Percentiles rank a stretch among this genome's conserved stretches.
These are phyloP conservation scores for Plantago rigida DNA, from an alignment of 305 asterid species.

Conservation along the genomic window DNA sequence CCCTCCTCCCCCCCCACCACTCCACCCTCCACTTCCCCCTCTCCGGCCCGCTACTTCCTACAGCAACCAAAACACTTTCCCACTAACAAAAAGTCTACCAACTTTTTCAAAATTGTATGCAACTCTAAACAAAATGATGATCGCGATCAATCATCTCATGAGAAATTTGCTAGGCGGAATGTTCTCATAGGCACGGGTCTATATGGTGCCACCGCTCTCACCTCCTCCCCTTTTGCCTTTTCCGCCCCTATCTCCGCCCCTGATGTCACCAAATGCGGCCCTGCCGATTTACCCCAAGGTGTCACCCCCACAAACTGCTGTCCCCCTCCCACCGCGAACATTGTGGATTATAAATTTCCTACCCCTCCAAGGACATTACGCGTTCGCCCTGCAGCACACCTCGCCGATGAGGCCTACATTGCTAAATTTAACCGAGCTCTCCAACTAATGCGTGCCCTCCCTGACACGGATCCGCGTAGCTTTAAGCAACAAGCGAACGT, in stretches of 20 bases:
- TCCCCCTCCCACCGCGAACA: slow-evolving; percentile 34
- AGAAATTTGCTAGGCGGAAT: slow-evolving; percentile 33
- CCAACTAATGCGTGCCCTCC: slow-evolving; percentile 57
- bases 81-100: slow-evolving; percentile 12
- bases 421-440: slow-evolving; percentile 48
- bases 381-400: slow-evolving; percentile 67
- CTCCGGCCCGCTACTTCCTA: slow-evolving; percentile 4
- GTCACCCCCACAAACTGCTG: slow-evolving; percentile 53
- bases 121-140: slow-evolving; percentile 26
- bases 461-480: slow-evolving; percentile 65
- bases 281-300: slow-evolving; percentile 47
- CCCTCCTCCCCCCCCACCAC: slow-evolving; percentile 9
- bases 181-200: slow-evolving; percentile 43
- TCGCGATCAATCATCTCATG: slow-evolving; percentile 16
- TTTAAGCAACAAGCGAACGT: slow-evolving; percentile 68
- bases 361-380: slow-evolving; percentile 28
- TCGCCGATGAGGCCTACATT: slow-evolving; percentile 38
- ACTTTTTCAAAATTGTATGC: slow-evolving; percentile 30
- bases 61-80: slow-evolving; percentile 20
- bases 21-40: not conserved
- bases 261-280: slow-evolving; percentile 49
- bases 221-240: slow-evolving; percentile 34
- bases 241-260: slow-evolving; percentile 50
- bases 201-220: slow-evolving; percentile 43
- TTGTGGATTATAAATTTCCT: slow-evolving; percentile 41